Conservation (phyloP, 106 monocot species). For the Dendrobium huoshanense region DNA sequence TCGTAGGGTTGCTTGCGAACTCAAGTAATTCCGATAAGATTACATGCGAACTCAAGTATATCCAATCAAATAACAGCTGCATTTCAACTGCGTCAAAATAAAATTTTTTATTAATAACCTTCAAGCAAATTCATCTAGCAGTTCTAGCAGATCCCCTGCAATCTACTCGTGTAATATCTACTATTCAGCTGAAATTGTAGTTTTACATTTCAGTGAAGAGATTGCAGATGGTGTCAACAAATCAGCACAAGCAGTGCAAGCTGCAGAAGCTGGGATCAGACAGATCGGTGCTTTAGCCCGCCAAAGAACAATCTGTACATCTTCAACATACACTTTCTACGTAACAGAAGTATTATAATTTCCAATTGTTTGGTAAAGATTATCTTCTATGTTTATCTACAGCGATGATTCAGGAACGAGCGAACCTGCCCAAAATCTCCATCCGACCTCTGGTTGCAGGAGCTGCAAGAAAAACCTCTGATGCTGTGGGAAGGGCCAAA, state of each 20-base stretch:
- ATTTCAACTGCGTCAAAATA: too few relatives aligned
- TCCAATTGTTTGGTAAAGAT: background rate
- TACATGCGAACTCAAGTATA: too few relatives aligned
- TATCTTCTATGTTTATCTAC: slow-evolving; percentile 12
- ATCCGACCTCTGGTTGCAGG: slow-evolving; percentile 60
- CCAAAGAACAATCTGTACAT: slow-evolving; percentile 62
- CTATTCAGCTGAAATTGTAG: too few relatives aligned
- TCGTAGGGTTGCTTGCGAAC: too few relatives aligned
- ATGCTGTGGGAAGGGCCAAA: slow-evolving; percentile 46
- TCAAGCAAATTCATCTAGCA: too few relatives aligned
- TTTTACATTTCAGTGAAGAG: slow-evolving; percentile 50
- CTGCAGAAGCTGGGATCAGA: slow-evolving; percentile 75
- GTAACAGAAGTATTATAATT: background rate
- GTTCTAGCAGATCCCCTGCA: too few relatives aligned
- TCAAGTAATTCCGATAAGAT: too few relatives aligned
- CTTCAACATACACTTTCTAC: background rate
- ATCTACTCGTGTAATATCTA: too few relatives aligned
- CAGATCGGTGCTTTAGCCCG: slow-evolving; percentile 73
- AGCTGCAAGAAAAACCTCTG: slow-evolving; percentile 64
- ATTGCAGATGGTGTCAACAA: slow-evolving; percentile 74
- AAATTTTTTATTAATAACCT: too few relatives aligned
- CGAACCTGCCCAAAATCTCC: slow-evolving; percentile 60
- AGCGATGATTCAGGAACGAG: slow-evolving; percentile 91
- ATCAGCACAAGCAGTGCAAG: slow-evolving; percentile 76
- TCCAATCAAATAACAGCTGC: too few relatives aligned